Evolutionary conservation across 2,329 filamentous ascomycete genomes (phyloP), one percentile per base, ranked within the genome.

Genomic region (Plenodomus biglobosus): DNA sequence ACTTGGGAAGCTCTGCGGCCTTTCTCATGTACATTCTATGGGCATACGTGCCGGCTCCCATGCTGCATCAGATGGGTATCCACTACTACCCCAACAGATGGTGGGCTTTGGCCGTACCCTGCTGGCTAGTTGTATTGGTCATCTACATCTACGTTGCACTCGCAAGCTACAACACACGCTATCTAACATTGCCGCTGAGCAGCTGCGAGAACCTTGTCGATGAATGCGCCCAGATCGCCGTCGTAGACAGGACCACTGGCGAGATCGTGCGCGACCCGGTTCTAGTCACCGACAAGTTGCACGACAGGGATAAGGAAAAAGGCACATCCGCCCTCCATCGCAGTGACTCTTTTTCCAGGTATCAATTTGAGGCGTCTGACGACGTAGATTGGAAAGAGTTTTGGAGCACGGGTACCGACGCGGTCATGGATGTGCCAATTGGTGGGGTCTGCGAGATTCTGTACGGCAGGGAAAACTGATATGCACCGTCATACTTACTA

Each of bases 41-140:
- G 94, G 88, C 88, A 13, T 97, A 94, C 73, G 84, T 97, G 5
- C 94, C 94, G 0, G 90, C 88, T 19, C 91, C 92, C 0, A 91
- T 97, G 70, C 80, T 99, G 37, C 91, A 96, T 70, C 90, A 90
- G 50, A 81, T 99, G 47, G 92, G 94, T 17, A 95, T 99, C 48
- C 86, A 91, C 75, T 97, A 97, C 78, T 99, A 96, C 65, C 94
- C 94, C 1, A 91, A 96, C 71, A 85, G 94, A 40, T 99, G 94
- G 94, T 99, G 94, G 94, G 90, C 89, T 40, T 81, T 99, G 17
- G 94, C 94, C 1, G 85, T 96, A 13, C 94, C 94, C 0, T 86
- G 88, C 5, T 97, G 91, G 78, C 78, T 96, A 24, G 92, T 96
- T 46, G 92, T 94, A 81, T 75, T 86, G 38, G 79, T 97, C 27